phyloP scores from a whole-genome alignment of 2,329 filamentous ascomycete species.

The Cyclaneusma minus region DNA sequence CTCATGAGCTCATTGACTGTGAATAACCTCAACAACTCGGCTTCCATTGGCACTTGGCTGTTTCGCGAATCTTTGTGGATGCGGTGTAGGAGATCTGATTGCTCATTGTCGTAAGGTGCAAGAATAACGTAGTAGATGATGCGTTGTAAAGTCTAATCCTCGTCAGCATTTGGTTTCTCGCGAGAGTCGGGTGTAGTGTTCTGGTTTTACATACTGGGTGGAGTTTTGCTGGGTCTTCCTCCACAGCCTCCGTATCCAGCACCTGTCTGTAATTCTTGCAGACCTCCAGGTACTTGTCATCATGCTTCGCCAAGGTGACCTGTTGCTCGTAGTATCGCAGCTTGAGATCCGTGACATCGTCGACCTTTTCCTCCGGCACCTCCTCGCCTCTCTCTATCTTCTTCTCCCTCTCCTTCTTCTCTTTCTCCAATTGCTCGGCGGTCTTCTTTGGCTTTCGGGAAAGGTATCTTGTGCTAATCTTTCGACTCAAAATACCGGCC shows the following conservation, averaged over 20 bases:
- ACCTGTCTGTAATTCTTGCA: slow-evolving; percentile 99
- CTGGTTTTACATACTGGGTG: slow-evolving; percentile 49
- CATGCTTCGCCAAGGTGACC: slow-evolving; percentile 88
- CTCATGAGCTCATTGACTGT: slow-evolving; percentile 95
- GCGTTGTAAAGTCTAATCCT: slow-evolving; percentile 65
- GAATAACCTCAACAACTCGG: slow-evolving; percentile 82
- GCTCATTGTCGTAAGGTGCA: slow-evolving; percentile 94
- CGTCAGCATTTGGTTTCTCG: slow-evolving; percentile 4
- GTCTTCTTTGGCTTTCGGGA: slow-evolving; percentile 83
- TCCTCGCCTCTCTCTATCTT: slow-evolving; percentile 68
- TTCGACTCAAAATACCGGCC: slow-evolving; percentile 80
- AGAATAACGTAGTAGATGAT: slow-evolving; percentile 97
- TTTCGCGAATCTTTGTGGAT: slow-evolving; percentile 77
- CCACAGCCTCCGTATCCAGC: slow-evolving; percentile 86
- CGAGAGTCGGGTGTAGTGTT: not conserved
- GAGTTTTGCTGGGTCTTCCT: slow-evolving; percentile 75
- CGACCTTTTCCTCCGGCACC: slow-evolving; percentile 60
- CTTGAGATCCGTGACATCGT: slow-evolving; percentile 94
- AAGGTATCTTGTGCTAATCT: slow-evolving; percentile 93
- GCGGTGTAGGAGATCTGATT: slow-evolving; percentile 90
- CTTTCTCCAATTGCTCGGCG: slow-evolving; percentile 76
- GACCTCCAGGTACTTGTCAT: slow-evolving; percentile 90
- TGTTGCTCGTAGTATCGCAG: slow-evolving; percentile 95
- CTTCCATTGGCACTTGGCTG: slow-evolving; percentile 60
- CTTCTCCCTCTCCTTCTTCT: slow-evolving; percentile 76